Conservation (phyloP, 305 asterid species). For the Solanum chacoense region DNA sequence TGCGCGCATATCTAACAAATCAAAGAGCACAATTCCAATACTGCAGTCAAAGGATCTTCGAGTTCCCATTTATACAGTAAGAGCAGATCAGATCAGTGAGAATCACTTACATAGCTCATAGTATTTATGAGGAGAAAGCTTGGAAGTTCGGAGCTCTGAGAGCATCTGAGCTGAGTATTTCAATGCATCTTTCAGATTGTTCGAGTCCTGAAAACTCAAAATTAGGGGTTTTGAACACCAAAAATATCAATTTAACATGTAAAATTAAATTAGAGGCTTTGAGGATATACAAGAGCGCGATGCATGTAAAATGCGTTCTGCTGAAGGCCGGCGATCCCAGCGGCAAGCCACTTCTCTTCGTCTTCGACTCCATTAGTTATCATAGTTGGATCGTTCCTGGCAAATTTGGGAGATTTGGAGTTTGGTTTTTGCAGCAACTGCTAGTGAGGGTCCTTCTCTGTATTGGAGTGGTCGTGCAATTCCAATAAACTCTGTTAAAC, state of each 20-base stretch:
- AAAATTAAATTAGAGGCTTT: background rate
- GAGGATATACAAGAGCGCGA: constrained; percentile 69
- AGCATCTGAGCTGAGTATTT: constrained; percentile 99
- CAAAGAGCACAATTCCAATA: background rate
- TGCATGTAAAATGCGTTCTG: constrained; percentile 98
- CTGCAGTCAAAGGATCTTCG: background rate
- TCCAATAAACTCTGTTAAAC: background rate
- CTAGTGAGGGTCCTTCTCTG: background rate
- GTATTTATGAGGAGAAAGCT: constrained; percentile 96
- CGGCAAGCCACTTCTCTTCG: constrained; percentile 94
- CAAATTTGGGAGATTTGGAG: background rate
- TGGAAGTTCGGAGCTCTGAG: constrained; percentile 95
- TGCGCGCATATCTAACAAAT: constrained; percentile 82
- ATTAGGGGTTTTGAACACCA: constrained; percentile 38
- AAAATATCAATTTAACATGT: background rate
- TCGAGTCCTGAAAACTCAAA: constrained; percentile 57
- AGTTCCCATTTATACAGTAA: background rate
- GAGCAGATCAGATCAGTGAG: background rate
- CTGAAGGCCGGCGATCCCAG: constrained; percentile 95
- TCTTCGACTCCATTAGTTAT: constrained; percentile 73
- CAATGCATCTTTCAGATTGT: constrained; percentile 90
- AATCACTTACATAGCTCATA: constrained; percentile 72
- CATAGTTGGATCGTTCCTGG: constrained; percentile 15
- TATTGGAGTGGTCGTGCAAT: background rate
- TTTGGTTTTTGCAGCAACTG: background rate